Evolutionary conservation across 805 yeast genomes (phyloP).

Genomic region (Maudiozyma saulgeensis): DNA sequence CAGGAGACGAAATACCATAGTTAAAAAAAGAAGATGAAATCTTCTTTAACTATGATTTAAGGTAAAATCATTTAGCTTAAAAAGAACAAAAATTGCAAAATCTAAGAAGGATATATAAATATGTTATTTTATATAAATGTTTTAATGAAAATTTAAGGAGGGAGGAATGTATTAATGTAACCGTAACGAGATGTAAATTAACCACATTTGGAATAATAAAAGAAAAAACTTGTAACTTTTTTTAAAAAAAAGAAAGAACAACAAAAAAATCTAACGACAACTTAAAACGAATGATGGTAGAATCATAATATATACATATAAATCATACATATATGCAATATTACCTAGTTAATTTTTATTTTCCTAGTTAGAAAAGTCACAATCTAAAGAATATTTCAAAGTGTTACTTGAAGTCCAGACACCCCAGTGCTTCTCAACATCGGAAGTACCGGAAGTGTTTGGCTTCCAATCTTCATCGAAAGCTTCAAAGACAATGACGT

Average conservation of each 20-base stretch:
- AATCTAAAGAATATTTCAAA: conserved; percentile 38
- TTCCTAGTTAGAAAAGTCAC: conserved; percentile 33
- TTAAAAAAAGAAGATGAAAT: too few relatives aligned
- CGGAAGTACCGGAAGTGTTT: conserved; percentile 71
- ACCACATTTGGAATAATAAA: neutral
- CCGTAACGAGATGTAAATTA: neutral
- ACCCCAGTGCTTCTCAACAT: conserved; percentile 95
- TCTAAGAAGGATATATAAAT: too few relatives aligned
- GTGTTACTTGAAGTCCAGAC: conserved; percentile 45
- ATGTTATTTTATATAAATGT: too few relatives aligned
- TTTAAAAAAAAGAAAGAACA: neutral
- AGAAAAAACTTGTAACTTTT: neutral
- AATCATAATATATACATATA: neutral
- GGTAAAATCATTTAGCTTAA: too few relatives aligned
- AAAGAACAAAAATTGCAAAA: too few relatives aligned
- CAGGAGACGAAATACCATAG: too few relatives aligned
- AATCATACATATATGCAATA: neutral
- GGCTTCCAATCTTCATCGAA: conserved; percentile 97
- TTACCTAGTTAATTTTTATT: neutral
- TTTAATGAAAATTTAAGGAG: too few relatives aligned
- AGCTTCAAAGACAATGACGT: conserved; percentile 88
- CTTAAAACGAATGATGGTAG: neutral
- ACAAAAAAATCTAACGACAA: neutral
- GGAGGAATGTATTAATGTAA: neutral
- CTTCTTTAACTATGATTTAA: too few relatives aligned